Evolutionary conservation across 768 basidiomycete species (phyloP), one percentile per base, ranked within the genome.

Genomic region (Rubroboletus pulcherrimus): DNA sequence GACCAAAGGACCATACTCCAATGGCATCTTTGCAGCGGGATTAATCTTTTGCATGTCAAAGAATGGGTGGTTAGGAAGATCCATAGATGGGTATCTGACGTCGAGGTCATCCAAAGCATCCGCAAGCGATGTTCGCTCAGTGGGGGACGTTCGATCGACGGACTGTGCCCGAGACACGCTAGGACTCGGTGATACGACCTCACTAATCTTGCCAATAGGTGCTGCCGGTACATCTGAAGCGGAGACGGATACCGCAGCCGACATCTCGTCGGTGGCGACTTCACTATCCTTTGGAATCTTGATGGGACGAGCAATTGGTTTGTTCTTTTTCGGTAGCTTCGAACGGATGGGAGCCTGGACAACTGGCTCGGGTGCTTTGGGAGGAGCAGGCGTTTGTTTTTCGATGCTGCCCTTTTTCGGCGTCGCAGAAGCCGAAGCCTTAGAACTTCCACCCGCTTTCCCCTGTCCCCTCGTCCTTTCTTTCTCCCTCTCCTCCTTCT

Each of bases 1-100:
- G 1, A 92, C 91, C 45, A 93, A 74, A 33, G 91, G 90, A 1
- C 86, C 89, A 62, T 93, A 93, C 61, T 91, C 89, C 42, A 92
- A 72, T 12, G 90, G 89, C 78, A 90, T 85, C 64, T 84, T 89
- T 48, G 84, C 81, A n/a, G 87, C 81, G 26, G 89, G 83, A 62
- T 84, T 85, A 55, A 93, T 78, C 68, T 81, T 85, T 53, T 81
- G 76, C 29, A 80, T 62, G 63, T 91, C 87, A 65, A 93, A 93
- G 71, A 93, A 86, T 0, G 89, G 78, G 60, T 91, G 84, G 40
- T 81, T 82, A 7, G 81, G 70, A 43, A 92, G 73, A 62, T 87
- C 82, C 77, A 91, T 79, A 49, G 68, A 71, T 3, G 86, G 85
- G 63, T 82, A 80, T 51, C 78, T 75, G 14, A 80, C 68, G 53